Percentiles rank a stretch among this genome's conserved stretches.
Evolutionary conservation across 768 basidiomycete species (phyloP).

Genomic region (Pleurotus cornucopiae): DNA sequence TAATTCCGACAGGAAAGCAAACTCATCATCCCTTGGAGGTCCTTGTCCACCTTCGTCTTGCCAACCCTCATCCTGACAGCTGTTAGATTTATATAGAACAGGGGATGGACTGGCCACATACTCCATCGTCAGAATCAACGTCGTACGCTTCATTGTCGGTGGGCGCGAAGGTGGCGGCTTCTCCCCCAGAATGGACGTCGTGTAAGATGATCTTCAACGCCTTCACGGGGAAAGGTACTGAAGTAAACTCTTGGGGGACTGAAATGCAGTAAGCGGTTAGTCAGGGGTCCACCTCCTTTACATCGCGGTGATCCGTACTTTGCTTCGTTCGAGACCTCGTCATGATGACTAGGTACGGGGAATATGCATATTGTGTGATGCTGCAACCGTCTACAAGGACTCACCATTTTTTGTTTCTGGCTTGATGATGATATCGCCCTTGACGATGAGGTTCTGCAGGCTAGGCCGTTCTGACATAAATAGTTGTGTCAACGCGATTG

Average conservation of each 20-base stretch:
- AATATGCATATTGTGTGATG: conserved; percentile 7
- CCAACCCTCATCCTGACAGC: conserved; percentile 83
- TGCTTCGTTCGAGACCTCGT: conserved; percentile 87
- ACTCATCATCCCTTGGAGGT: conserved; percentile 65
- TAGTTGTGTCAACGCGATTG: conserved; percentile 74
- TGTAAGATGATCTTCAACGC: conserved; percentile 85
- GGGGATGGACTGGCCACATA: conserved; percentile 26
- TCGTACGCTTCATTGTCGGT: conserved; percentile 50
- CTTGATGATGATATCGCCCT: conserved; percentile 88
- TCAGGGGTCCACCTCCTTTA: conserved; percentile 16
- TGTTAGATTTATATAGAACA: conserved; percentile 3
- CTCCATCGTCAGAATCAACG: conserved; percentile 74
- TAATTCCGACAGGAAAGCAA: conserved; percentile 81
- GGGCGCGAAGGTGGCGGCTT: conserved; percentile 58
- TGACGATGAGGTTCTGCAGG: conserved; percentile 68
- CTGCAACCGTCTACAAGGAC: conserved; percentile 21
- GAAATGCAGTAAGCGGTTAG: conserved; percentile 27
- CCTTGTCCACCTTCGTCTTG: conserved; percentile 75
- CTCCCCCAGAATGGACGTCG: conserved; percentile 79
- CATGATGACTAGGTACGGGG: conserved; percentile 76
- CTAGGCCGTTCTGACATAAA: conserved; percentile 63
- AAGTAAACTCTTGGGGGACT: conserved; percentile 87
- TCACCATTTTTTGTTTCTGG: conserved; percentile 78
- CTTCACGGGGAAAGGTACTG: conserved; percentile 86
- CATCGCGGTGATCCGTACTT: conserved; percentile 46